Conservation (phyloP, 208 protist genomes). For the Trypanosoma vivax region DNA sequence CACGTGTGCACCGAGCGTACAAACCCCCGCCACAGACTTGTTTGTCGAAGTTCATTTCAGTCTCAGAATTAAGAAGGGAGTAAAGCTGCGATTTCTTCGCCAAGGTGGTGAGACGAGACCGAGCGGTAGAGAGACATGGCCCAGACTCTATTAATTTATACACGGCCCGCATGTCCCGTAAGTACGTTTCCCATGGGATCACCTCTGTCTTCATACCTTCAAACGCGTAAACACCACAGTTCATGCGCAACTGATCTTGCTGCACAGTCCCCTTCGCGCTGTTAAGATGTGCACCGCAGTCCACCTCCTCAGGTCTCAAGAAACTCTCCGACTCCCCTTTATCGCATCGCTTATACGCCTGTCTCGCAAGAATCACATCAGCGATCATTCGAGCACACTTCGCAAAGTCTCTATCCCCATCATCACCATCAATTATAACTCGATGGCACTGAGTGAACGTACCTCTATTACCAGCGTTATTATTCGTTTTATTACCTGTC, state of each 20-base stretch:
- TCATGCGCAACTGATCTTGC: slow-evolving; percentile 7
- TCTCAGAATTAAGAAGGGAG: slow-evolving; percentile 67
- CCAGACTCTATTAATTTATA: slow-evolving; percentile 79
- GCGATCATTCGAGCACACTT: slow-evolving; percentile 72
- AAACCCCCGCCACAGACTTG: slow-evolving; percentile 51
- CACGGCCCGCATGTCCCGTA: slow-evolving; percentile 50
- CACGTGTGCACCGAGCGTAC: slow-evolving; percentile 55
- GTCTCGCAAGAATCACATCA: slow-evolving; percentile 45
- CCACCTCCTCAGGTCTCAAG: slow-evolving; percentile 25
- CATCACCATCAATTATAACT: slow-evolving; percentile 74
- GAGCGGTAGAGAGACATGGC: slow-evolving; percentile 75
- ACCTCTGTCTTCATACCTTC: slow-evolving; percentile 56
- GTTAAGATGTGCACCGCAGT: slow-evolving; percentile 7
- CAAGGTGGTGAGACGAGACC: slow-evolving; percentile 65
- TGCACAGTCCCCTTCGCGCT: not conserved
- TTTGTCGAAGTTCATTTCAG: slow-evolving; percentile 41
- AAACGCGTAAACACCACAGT: slow-evolving; percentile 51
- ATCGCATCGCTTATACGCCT: slow-evolving; percentile 66
- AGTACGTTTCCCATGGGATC: slow-evolving; percentile 68
- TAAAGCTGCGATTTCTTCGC: slow-evolving; percentile 81
- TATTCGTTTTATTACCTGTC: not conserved
- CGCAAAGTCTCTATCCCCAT: slow-evolving; percentile 68
- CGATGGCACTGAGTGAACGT: slow-evolving; percentile 35
- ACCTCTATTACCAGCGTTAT: not conserved
- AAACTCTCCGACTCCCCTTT: slow-evolving; percentile 51